Base-by-base conservation (phyloP, 2,329 filamentous ascomycete species). In the Paraphoma sp. region DNA sequence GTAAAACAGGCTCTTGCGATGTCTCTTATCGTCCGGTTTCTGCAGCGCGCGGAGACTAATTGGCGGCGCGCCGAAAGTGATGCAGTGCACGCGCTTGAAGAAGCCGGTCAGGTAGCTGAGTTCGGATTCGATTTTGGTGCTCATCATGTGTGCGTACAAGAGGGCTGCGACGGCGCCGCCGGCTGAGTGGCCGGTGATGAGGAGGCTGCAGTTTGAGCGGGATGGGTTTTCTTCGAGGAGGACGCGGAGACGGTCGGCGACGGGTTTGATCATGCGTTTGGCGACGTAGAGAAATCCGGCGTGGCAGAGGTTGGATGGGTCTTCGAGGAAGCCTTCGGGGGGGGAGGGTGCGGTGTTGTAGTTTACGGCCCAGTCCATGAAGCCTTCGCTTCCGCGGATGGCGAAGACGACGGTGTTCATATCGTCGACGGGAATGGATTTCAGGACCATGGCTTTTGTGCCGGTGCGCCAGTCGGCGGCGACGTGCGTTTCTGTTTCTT, bases 281-380 rank as follows among this genome's bases (percentile, higher is more conserved):
- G 92, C 92, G 1, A 91, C 90, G 11, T 85, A 83, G 0, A 96
- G 81, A 64, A 96, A 96, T 0, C 92, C 92, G 0, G 89, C 83
- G 71, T 96, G 92, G 71, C 91, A 95, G 12, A 88, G 81, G 69
- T 96, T 96, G 14, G 86, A 87, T 0, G 82, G 75, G 64, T 96
- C 92, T 68, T 96, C 92, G 28, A 96, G 81, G 71, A 96, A 95
- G 1, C 84, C 86, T 0, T 70, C 72, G 0, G 92, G 91, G 1
- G 86, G 82, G 0, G 84, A 81, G 0, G 91, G 91, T 0, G 84
- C 86, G 1, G 85, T 85, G 48, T 90, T 86, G 51, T 95, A 83
- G 73, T 96, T 96, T 45, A 95, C 90, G 1, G 89, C 85, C 92
- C 92, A 96, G 77, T 96, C 92, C 80, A 90, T 87, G 65, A 95